phyloP scores from a whole-genome alignment of 1,284 basidiomycete genomes.

The Lignosus rhinocerotis region DNA sequence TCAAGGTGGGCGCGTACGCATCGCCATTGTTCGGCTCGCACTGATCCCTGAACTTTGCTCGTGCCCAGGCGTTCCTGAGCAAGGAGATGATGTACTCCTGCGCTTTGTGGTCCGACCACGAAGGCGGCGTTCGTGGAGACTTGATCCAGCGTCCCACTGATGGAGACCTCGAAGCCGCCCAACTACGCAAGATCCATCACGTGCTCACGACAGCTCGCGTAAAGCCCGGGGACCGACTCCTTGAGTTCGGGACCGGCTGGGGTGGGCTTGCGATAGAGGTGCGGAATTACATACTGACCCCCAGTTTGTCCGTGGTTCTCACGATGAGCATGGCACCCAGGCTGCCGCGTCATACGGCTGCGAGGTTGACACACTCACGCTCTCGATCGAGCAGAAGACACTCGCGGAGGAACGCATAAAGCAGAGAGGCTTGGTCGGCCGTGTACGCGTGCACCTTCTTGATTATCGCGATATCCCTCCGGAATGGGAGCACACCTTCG shows the following conservation, averaged over 20 bases:
- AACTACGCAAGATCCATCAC: constrained; percentile 77
- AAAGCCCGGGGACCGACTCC: constrained; percentile 73
- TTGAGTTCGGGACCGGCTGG: constrained; percentile 95
- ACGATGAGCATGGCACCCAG: constrained; percentile 34
- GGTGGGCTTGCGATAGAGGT: constrained; percentile 89
- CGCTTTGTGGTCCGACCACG: constrained; percentile 74
- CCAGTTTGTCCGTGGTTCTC: neutral
- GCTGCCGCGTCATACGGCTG: constrained; percentile 72
- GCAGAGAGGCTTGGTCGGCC: constrained; percentile 67
- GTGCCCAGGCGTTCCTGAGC: constrained; percentile 70
- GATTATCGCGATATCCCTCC: constrained; percentile 84
- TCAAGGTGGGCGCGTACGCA: constrained; percentile 50
- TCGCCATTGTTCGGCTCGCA: neutral
- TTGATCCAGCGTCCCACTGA: constrained; percentile 32
- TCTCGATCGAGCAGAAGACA: constrained; percentile 84
- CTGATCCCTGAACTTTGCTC: neutral
- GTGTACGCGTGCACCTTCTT: constrained; percentile 81
- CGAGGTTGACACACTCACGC: constrained; percentile 85
- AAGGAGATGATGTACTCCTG: constrained; percentile 94
- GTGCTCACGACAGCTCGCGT: constrained; percentile 79
- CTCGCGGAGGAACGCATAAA: constrained; percentile 83
- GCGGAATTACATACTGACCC: constrained; percentile 21
- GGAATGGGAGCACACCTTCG: constrained; percentile 78
- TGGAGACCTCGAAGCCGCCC: constrained; percentile 79
- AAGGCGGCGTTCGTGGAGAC: constrained; percentile 73